Conservation (phyloP, 78 protist species). For the Chrysochromulina tobinii region DNA sequence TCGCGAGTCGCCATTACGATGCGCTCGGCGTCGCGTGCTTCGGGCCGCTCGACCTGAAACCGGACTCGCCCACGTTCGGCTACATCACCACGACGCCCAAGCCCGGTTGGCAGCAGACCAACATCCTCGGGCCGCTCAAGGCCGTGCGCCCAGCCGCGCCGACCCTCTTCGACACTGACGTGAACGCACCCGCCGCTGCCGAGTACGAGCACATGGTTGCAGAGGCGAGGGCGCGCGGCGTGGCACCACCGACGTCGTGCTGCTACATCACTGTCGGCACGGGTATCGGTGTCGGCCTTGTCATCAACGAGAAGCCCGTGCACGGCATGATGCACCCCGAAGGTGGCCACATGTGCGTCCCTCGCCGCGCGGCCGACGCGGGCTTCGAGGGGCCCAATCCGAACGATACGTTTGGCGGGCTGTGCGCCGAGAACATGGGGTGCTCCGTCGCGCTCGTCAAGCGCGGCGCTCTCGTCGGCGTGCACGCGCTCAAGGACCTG, state of each 20-base stretch:
- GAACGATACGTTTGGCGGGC: slow-evolving; percentile 70
- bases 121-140: slow-evolving; percentile 56
- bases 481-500: slow-evolving; percentile 33
- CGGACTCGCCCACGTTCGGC: slow-evolving; percentile 55
- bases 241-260: slow-evolving; percentile 22
- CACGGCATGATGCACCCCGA: slow-evolving; percentile 86
- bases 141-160: background rate
- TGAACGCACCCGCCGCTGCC: slow-evolving; percentile 82
- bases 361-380: background rate
- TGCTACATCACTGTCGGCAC: slow-evolving; percentile 89
- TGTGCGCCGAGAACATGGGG: slow-evolving; percentile 47
- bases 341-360: slow-evolving; percentile 76
- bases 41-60: slow-evolving; percentile 79
- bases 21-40: slow-evolving; percentile 78
- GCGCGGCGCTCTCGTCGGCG: slow-evolving; percentile 45
- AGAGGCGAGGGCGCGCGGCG: background rate
- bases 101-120: slow-evolving; percentile 61
- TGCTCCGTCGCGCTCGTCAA: slow-evolving; percentile 61
- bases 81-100: slow-evolving; percentile 86
- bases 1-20: background rate
- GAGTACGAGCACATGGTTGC: slow-evolving; percentile 39
- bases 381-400: slow-evolving; percentile 71
- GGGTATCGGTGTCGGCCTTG: slow-evolving; percentile 88
- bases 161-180: slow-evolving; percentile 82
- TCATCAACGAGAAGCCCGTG: slow-evolving; percentile 46